Base-by-base conservation (phyloP, 306 rosid species). In the Aeschynomene evenia region DNA sequence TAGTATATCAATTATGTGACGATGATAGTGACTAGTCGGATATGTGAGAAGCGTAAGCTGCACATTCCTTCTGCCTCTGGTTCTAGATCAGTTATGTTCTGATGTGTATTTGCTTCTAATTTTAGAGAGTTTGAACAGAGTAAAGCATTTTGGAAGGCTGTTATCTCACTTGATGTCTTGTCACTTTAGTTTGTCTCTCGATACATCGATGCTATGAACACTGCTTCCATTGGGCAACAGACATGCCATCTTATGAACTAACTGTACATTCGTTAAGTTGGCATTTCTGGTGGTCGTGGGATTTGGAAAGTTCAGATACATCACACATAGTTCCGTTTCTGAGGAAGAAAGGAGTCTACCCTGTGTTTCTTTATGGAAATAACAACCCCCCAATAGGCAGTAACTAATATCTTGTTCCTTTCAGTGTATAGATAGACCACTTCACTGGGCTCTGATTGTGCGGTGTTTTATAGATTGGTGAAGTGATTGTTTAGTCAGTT, bases 301-400 rank as follows among this genome's bases (percentile, higher is more conserved):
- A 28, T 55, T 55, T 57, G 80, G 64, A 75, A 65, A 66, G 56
- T 72, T 68, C 76, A 73, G 63, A 63, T 66, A 36, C 70, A 60
- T 65, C 53, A 43, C 15, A 49, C 14, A 11, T 70, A 62, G 58
- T 60, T 66, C 78, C 21, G 75, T 68, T 81, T 59, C 76, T 48
- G 81, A 42, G 48, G 18, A 66, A 74, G 65, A 31, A 62, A 55
- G 57, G 50, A 53, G n/a, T 40, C 9, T 55, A 26, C 72, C 33
- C 40, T 22, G n/a, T 59, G 40, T 57, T 29, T 72, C 10, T 56
- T 39, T 63, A 28, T 79, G 70, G 79, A 72, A 61, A 72, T 61
- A 63, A 50, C 72, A 72, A 79, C 76, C 61, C 45, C 48, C 56
- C 48, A 40, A 7, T 40, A 13, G 48, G 15, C 22, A 36, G 67